A percentile compares a stretch with the other conserved stretches of the same genome.
Conservation (phyloP, 495 filamentous ascomycete species). For the Xylaria grammica region DNA sequence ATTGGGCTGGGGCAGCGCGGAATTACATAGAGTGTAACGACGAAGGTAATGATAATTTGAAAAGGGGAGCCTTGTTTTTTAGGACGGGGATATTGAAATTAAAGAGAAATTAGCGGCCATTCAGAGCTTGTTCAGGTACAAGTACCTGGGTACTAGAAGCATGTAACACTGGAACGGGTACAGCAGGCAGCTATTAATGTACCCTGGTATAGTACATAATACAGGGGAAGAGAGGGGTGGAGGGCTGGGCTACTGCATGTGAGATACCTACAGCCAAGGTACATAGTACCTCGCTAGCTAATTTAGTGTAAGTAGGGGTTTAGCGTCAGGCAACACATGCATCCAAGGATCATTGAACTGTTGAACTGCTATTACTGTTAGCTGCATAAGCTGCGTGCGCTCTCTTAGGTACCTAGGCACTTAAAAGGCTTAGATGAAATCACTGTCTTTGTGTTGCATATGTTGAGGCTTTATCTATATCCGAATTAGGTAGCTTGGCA, state of each 20-base stretch:
- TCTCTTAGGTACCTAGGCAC: not conserved
- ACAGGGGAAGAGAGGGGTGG: constrained; percentile 11
- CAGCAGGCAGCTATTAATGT: constrained; percentile 15
- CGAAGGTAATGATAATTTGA: constrained; percentile 42
- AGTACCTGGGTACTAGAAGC: not conserved
- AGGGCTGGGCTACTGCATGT: constrained; percentile 5
- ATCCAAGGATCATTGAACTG: too few species aligned
- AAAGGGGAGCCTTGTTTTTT: constrained; percentile 46
- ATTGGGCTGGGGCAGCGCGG: constrained; percentile 33
- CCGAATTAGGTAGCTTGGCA: too few species aligned
- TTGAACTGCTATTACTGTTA: not conserved
- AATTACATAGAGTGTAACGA: constrained; percentile 40
- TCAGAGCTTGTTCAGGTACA: constrained; percentile 29
- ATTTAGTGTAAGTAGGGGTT: too few species aligned
- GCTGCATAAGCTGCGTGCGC: constrained; percentile 1
- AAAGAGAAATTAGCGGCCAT: constrained; percentile 39
- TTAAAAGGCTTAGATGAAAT: too few species aligned
- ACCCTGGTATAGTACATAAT: too few species aligned
- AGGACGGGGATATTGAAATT: constrained; percentile 41
- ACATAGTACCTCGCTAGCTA: too few species aligned
- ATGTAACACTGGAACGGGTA: constrained; percentile 7
- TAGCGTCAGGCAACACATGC: too few species aligned
- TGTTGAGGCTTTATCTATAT: too few species aligned
- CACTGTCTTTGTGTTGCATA: too few species aligned
- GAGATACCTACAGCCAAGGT: too few species aligned